These are phyloP conservation scores for Calonectria pseudoturangicola DNA, from an alignment of 2,329 filamentous ascomycete genomes.

Conservation along the genomic window DNA sequence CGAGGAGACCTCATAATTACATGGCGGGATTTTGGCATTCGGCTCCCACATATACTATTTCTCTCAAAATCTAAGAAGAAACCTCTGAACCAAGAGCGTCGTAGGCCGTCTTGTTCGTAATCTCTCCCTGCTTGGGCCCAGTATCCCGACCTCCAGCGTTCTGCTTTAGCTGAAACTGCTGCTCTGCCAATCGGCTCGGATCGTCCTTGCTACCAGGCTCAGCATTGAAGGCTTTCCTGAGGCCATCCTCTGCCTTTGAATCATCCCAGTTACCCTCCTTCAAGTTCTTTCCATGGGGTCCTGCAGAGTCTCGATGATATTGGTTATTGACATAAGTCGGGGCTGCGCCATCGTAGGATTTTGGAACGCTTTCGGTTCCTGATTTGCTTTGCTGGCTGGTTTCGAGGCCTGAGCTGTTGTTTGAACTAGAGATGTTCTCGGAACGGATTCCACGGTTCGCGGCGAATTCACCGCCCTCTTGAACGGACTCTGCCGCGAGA, in stretches of 20 bases:
- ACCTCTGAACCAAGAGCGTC: conserved; percentile 57
- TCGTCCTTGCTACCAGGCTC: conserved; percentile 70
- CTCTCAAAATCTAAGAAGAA: conserved; percentile 49
- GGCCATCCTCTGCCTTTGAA: conserved; percentile 58
- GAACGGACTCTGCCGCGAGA: conserved; percentile 83
- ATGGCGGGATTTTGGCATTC: not conserved
- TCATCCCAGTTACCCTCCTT: conserved; percentile 61
- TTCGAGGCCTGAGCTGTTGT: not conserved
- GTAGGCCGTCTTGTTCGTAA: conserved; percentile 55
- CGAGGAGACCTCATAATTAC: not conserved
- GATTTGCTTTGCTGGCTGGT: conserved; percentile 19
- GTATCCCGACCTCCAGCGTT: conserved; percentile 50
- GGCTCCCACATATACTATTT: not conserved
- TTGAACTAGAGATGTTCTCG: conserved; percentile 45
- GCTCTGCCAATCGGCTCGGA: conserved; percentile 67
- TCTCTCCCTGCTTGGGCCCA: conserved; percentile 52
- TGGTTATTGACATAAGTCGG: conserved; percentile 63
- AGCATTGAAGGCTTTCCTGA: conserved; percentile 62
- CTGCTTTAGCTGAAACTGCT: conserved; percentile 60
- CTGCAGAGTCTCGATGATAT: conserved; percentile 55
- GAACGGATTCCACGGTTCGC: conserved; percentile 71
- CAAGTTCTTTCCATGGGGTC: conserved; percentile 67
- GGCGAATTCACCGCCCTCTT: conserved; percentile 75
- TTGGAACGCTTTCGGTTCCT: conserved; percentile 17
- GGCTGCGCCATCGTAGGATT: conserved; percentile 54